Percentiles rank a stretch among this genome's conserved stretches.
Conservation (phyloP, 2,329 filamentous ascomycete species). For the Daldinia sp. region DNA sequence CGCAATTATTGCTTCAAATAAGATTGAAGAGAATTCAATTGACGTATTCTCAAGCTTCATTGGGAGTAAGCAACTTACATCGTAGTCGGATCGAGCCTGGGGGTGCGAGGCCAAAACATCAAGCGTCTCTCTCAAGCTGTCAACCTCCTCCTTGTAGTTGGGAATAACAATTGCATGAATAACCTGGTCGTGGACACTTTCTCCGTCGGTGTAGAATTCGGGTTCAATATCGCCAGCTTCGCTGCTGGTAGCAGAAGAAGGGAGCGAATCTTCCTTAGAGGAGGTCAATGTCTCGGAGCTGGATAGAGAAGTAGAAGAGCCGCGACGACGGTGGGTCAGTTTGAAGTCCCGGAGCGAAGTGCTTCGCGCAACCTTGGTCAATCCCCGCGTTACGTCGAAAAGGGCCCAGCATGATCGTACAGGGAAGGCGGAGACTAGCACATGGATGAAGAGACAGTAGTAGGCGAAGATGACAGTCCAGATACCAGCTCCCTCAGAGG, state of each 20-base stretch:
- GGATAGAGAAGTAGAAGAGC: slow-evolving; percentile 66
- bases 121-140: slow-evolving; percentile 75
- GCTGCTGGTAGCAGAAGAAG: slow-evolving; percentile 61
- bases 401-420: slow-evolving; percentile 72
- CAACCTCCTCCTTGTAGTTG: slow-evolving; percentile 79
- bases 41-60: neutral
- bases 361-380: slow-evolving; percentile 61
- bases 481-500: slow-evolving; percentile 58
- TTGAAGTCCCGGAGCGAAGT: slow-evolving; percentile 63
- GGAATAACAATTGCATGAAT: slow-evolving; percentile 77
- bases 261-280: slow-evolving; percentile 55
- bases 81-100: slow-evolving; percentile 72
- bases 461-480: slow-evolving; percentile 70
- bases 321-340: slow-evolving; percentile 61
- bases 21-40: neutral
- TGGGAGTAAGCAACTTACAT: slow-evolving; percentile 66
- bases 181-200: slow-evolving; percentile 60
- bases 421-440: slow-evolving; percentile 73
- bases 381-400: slow-evolving; percentile 65
- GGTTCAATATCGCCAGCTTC: slow-evolving; percentile 65
- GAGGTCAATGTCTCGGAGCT: slow-evolving; percentile 67
- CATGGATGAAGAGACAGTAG: slow-evolving; percentile 74
- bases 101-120: slow-evolving; percentile 76
- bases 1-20: neutral
- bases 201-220: slow-evolving; percentile 60